Conservation (phyloP, 768 basidiomycete species). For the Serendipita sp. region DNA sequence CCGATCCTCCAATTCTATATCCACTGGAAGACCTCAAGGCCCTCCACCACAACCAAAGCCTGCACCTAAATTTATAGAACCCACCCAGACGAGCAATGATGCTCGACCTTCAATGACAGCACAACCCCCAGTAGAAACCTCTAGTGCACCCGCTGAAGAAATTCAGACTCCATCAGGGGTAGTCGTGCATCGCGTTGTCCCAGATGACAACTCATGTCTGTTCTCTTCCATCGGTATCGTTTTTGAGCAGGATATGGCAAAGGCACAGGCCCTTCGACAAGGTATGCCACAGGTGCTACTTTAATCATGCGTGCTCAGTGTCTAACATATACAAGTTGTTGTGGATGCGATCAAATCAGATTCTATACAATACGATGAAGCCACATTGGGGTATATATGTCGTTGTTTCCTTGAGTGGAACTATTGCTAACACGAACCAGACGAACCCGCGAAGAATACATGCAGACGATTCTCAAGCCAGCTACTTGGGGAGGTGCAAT, state of each 20-base stretch:
- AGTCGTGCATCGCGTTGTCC: slow-evolving; percentile 42
- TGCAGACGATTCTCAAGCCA: slow-evolving; percentile 61
- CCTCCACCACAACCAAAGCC: slow-evolving; percentile 14
- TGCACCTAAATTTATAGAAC: slow-evolving; percentile 4
- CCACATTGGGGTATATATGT: slow-evolving; percentile 56
- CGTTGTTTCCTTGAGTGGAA: background rate
- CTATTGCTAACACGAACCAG: slow-evolving; percentile 24
- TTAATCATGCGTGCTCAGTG: background rate
- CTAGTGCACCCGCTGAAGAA: background rate
- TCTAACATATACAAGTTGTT: slow-evolving; percentile 38
- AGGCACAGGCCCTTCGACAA: slow-evolving; percentile 52
- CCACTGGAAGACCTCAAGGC: slow-evolving; percentile 14
- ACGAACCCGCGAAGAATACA: slow-evolving; percentile 51
- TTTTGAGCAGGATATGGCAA: slow-evolving; percentile 67
- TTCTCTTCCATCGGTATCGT: slow-evolving; percentile 76
- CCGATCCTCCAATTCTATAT: slow-evolving; percentile 5
- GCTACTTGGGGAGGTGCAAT: slow-evolving; percentile 92
- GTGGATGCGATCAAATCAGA: slow-evolving; percentile 64
- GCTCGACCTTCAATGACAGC: slow-evolving; percentile 3
- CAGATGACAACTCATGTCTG: slow-evolving; percentile 95
- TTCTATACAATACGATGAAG: slow-evolving; percentile 60
- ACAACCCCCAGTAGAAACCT: background rate
- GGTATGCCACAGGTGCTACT: slow-evolving; percentile 26
- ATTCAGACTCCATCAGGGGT: background rate
- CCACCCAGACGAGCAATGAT: background rate